Conservation (phyloP, 225 moss, liverwort and hornwort genomes). For the Physcomitrellopsis africana region DNA sequence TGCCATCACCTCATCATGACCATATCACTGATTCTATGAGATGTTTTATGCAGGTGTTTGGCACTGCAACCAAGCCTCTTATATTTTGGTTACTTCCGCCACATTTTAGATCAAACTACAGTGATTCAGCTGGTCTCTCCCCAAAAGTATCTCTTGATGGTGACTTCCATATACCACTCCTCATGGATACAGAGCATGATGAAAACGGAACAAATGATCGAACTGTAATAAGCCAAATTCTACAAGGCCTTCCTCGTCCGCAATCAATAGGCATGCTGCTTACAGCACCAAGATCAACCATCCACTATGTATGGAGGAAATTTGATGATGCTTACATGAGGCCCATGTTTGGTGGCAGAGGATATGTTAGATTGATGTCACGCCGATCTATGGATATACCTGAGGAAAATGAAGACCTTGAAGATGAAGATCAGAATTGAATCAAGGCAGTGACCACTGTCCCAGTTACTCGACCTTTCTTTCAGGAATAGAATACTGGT, state of each 20-base stretch:
- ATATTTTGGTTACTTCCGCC: slow-evolving; percentile 75
- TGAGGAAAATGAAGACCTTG: slow-evolving; percentile 55
- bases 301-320: slow-evolving; percentile 78
- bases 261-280: slow-evolving; percentile 66
- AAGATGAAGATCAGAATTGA: slow-evolving; percentile 41
- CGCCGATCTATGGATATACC: background rate
- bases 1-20: background rate
- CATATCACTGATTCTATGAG: slow-evolving; percentile 6
- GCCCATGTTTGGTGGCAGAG: slow-evolving; percentile 89
- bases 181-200: slow-evolving; percentile 38
- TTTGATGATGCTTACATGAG: slow-evolving; percentile 92
- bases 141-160: slow-evolving; percentile 56
- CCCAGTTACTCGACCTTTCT: slow-evolving; percentile 13
- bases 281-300: slow-evolving; percentile 73
- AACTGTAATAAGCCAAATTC: background rate
- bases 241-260: slow-evolving; percentile 39
- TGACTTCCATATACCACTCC: slow-evolving; percentile 44
- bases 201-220: slow-evolving; percentile 11
- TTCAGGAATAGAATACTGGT: slow-evolving; percentile 8
- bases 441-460: slow-evolving; percentile 4
- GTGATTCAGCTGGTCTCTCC: slow-evolving; percentile 56
- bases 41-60: slow-evolving; percentile 62
- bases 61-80: slow-evolving; percentile 69
- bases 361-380: slow-evolving; percentile 68
- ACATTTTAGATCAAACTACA: slow-evolving; percentile 29